Conservation (phyloP, 2,329 filamentous ascomycete genomes). For the Biscogniauxia sp. region DNA sequence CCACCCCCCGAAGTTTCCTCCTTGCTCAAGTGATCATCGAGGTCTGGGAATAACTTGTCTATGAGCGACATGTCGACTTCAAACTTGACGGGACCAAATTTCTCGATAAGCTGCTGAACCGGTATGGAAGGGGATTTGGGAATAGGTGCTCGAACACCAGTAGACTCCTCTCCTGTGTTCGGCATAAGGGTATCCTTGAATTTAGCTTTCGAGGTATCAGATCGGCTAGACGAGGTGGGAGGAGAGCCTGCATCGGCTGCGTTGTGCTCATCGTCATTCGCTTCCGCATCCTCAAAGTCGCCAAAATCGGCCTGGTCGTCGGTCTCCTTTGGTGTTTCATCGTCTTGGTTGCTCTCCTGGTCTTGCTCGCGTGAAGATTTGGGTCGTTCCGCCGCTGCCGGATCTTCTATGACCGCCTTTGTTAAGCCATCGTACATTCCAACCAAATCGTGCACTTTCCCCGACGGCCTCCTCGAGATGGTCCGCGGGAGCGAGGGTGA, state of each 20-base stretch:
- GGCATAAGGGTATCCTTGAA: conserved; percentile 1
- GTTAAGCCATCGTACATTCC: conserved; percentile 48
- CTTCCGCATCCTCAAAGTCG: conserved; percentile 32
- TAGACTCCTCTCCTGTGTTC: neutral
- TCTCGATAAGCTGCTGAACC: conserved; percentile 25
- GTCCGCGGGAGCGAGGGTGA: conserved; percentile 22
- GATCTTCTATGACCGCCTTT: conserved; percentile 29
- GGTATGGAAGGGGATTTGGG: conserved; percentile 5
- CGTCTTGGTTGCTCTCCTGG: conserved; percentile 6
- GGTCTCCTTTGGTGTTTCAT: conserved; percentile 4
- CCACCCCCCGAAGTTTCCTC: conserved; percentile 13
- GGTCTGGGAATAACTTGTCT: conserved; percentile 34
- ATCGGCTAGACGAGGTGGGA: conserved; percentile 9
- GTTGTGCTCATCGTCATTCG: neutral
- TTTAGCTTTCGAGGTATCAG: conserved; percentile 17
- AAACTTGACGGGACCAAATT: conserved; percentile 29
- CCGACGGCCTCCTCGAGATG: conserved; percentile 33
- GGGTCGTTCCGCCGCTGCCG: conserved; percentile 11
- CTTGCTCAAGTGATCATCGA: conserved; percentile 4
- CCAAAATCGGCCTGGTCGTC: conserved; percentile 16
- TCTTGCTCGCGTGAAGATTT: conserved; percentile 4
- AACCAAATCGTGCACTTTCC: conserved; percentile 50
- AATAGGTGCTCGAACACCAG: neutral
- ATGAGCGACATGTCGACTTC: conserved; percentile 19
- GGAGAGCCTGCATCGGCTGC: conserved; percentile 2